Evolutionary conservation across 2,329 filamentous ascomycete genomes (phyloP).

Genomic region (Helminthosporium solani): DNA sequence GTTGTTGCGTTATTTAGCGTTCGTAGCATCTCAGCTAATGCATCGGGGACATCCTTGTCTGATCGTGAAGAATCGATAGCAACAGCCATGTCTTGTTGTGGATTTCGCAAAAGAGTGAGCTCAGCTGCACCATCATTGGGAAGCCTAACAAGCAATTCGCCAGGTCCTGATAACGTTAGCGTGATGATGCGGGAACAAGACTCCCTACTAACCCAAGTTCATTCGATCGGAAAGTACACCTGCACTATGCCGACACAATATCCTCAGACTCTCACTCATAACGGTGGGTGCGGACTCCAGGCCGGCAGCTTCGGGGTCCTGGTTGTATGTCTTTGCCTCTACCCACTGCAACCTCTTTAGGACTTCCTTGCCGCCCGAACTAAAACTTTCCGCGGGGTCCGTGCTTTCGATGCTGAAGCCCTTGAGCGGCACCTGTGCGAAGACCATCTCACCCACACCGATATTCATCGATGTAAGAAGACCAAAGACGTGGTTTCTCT

Average conservation of each 20-base stretch:
- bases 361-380: conserved; percentile 42
- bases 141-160: conserved; percentile 50
- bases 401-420: conserved; percentile 64
- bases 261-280: conserved; percentile 71
- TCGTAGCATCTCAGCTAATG: conserved; percentile 65
- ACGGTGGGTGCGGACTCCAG: conserved; percentile 66
- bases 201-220: conserved; percentile 61
- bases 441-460: conserved; percentile 67
- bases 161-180: conserved; percentile 32
- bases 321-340: conserved; percentile 69
- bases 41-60: conserved; percentile 53
- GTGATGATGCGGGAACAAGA: neutral
- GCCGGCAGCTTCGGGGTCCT: conserved; percentile 58
- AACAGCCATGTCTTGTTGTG: conserved; percentile 75
- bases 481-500: conserved; percentile 70
- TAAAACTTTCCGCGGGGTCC: conserved; percentile 50
- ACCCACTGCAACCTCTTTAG: conserved; percentile 60
- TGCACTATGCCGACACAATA: conserved; percentile 73
- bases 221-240: conserved; percentile 81
- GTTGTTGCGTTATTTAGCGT: conserved; percentile 60
- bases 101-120: conserved; percentile 56
- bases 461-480: conserved; percentile 72
- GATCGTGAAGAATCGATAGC: conserved; percentile 57
- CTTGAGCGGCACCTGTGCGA: conserved; percentile 66
- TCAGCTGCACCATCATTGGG: conserved; percentile 41